Evolutionary conservation across 805 yeast species (phyloP).

Genomic region (Scheffersomyces stipitis): DNA sequence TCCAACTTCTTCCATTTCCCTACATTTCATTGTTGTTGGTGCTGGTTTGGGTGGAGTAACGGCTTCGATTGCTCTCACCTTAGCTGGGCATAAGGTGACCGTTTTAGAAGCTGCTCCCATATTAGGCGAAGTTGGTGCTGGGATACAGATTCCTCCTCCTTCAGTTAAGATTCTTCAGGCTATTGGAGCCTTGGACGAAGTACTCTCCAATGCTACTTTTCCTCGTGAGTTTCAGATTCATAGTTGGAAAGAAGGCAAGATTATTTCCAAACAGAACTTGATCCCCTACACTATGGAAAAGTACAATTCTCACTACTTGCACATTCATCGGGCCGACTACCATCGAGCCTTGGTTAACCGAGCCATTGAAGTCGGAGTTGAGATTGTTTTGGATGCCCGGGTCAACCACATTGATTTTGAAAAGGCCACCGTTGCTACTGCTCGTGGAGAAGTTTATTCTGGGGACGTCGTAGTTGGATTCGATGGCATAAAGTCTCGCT

Average conservation of each 20-base stretch:
- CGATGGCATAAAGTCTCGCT: constrained; percentile 24
- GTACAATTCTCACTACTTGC: constrained; percentile 19
- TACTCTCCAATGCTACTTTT: constrained; percentile 10
- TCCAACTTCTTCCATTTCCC: constrained; percentile 7
- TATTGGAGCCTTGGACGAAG: constrained; percentile 15
- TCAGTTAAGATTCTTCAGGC: constrained; percentile 19
- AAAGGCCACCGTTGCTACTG: constrained; percentile 10
- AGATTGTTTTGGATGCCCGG: constrained; percentile 10
- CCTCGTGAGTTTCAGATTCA: constrained; percentile 13
- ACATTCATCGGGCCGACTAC: constrained; percentile 27
- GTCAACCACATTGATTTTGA: constrained; percentile 20
- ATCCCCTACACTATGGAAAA: constrained; percentile 14
- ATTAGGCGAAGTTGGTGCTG: constrained; percentile 33
- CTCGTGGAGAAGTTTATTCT: constrained; percentile 13
- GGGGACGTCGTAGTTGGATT: constrained; percentile 26
- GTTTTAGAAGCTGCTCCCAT: constrained; percentile 23
- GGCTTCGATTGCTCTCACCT: constrained; percentile 23
- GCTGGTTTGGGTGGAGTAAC: constrained; percentile 31
- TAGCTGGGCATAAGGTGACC: constrained; percentile 23
- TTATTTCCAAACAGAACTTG: constrained; percentile 16
- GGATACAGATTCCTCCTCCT: constrained; percentile 31
- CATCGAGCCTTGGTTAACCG: constrained; percentile 20
- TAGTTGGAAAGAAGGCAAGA: constrained; percentile 19
- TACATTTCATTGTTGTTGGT: constrained; percentile 22
- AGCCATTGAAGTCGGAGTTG: constrained; percentile 18